Conservation (phyloP, 805 yeast species). For the Schwanniomyces vanrijiae region DNA sequence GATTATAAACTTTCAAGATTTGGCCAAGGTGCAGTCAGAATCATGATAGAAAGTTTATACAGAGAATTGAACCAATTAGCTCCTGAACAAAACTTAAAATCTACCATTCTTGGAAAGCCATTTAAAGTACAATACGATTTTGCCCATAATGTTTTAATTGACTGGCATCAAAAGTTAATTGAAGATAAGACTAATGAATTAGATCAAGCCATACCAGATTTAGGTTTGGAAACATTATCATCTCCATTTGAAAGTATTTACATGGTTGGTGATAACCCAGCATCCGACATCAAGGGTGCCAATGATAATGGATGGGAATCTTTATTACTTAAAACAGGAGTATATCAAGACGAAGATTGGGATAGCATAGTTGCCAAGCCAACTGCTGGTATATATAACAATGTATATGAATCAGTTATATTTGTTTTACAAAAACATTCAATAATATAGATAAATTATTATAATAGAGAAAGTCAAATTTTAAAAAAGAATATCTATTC, state of each 20-base stretch:
- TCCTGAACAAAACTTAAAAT: slow-evolving; percentile 37
- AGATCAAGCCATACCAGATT: slow-evolving; percentile 39
- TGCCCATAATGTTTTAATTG: slow-evolving; percentile 70
- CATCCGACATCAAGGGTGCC: slow-evolving; percentile 89
- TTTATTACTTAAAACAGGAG: slow-evolving; percentile 84
- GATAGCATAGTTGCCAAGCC: slow-evolving; percentile 40
- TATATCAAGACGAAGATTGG: slow-evolving; percentile 64
- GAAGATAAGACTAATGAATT: slow-evolving; percentile 8
- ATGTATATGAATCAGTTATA: slow-evolving; percentile 47
- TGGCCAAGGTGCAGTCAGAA: slow-evolving; percentile 88
- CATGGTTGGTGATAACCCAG: slow-evolving; percentile 98
- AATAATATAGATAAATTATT: background rate
- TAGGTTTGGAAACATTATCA: slow-evolving; percentile 37
- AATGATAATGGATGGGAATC: slow-evolving; percentile 86
- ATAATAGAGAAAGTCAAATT: too few species aligned
- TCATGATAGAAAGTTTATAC: slow-evolving; percentile 61
- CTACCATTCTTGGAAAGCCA: slow-evolving; percentile 79
- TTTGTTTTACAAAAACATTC: slow-evolving; percentile 7
- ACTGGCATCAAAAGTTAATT: slow-evolving; percentile 46
- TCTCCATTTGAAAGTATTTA: slow-evolving; percentile 57
- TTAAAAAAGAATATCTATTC: background rate
- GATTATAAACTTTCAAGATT: slow-evolving; percentile 75
- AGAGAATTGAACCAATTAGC: slow-evolving; percentile 49
- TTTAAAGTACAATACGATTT: slow-evolving; percentile 74
- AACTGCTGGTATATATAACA: slow-evolving; percentile 48